Evolutionary conservation across 805 yeast genomes (phyloP), one percentile per base, ranked within the genome.

Genomic region (Candida corydali): DNA sequence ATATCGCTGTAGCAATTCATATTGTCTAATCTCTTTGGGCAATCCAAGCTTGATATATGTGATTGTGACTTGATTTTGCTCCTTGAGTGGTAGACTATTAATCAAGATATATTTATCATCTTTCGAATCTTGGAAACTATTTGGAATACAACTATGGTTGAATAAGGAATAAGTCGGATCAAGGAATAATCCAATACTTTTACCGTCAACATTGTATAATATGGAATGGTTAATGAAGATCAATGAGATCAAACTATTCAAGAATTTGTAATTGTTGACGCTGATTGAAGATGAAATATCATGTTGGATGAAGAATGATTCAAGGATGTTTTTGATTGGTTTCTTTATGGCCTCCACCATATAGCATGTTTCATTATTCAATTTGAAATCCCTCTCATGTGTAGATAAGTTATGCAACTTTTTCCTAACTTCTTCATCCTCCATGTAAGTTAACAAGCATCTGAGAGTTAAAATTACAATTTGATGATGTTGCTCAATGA

Each of bases 131-230:
- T 33, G 36, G 57, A 50, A 34, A 20, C 56, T 44, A 38, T 65
- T 66, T 4, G 72, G 70, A 4, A 49, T 43, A 43, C 73, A 68
- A 5, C 68, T 60, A 47, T 67, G 73, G 34, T 67, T 68, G 15
- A 65, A 57, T 31, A 66, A 40, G 9, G 71, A 46, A 41, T 65
- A 55, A 3, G 49, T 40, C 0, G 65, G 65, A 39, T 65, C 70
- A 43, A 68, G 55, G 46, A 55, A 44, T 6, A 52, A 34, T 1
- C 71, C 73, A 31, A 57, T 49, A 4, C 50, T 37, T 26, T 57
- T 62, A 8, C 43, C 44, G 25, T 41, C 50, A 20, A 39, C 36
- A 38, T 64, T 55, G 23, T 52, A 50, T 17, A 57, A 19, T 3
- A 45, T 45, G 6, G 56, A 54, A 4, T 57, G 42, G 42, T 67